Base-by-base conservation (phyloP, 129 eudicot species). In the Helianthus annuus region DNA sequence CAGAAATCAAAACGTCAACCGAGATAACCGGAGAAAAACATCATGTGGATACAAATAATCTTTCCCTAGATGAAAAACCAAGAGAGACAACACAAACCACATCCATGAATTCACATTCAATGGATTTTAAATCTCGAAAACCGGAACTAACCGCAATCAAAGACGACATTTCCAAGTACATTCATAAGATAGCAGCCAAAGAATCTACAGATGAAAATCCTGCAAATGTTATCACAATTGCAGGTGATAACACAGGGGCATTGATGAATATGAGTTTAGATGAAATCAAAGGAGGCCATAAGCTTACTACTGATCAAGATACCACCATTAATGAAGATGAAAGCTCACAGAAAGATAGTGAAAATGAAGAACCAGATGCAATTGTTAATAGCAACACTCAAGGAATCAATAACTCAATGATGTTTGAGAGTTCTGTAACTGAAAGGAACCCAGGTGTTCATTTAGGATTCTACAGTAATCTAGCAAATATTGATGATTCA, bases 181-280 rank as follows among this genome's bases (percentile, higher is more conserved):
- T 77, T 62, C 72, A 80, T 14, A 80, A 69, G 77, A 80, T 79
- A 73, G 56, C 85, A 40, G 40, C 78, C 49, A 82, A 83, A 51
- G 66, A 64, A 7, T 22, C 45, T 27, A 71, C 22, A 45, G 76
- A 84, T 12, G 98, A 82, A 13, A 82, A 75, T 32, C 79, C 84
- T 45, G 55, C 55, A 14, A 85, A 79, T 53, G 65, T 90, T 10
- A 79, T 93, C 42, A 88, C 89, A 44, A 77, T 94, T 19, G 84
- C 88, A 0, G 98, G 97, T 51, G 92, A 84, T 54, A 94, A 88
- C 62, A 79, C 71, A 65, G 98, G 98, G 19, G 98, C 98, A 66
- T 73, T 73, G 6, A 90, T 94, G 98, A 81, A 87, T 24, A 74
- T 94, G 13, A 80, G 81, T 62, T 68, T 74, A 6, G 83, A 78